Percentiles rank a stretch among this genome's conserved stretches.
phyloP scores from a whole-genome alignment of 306 rosid genomes.

The Chamaecrista fasciculata region DNA sequence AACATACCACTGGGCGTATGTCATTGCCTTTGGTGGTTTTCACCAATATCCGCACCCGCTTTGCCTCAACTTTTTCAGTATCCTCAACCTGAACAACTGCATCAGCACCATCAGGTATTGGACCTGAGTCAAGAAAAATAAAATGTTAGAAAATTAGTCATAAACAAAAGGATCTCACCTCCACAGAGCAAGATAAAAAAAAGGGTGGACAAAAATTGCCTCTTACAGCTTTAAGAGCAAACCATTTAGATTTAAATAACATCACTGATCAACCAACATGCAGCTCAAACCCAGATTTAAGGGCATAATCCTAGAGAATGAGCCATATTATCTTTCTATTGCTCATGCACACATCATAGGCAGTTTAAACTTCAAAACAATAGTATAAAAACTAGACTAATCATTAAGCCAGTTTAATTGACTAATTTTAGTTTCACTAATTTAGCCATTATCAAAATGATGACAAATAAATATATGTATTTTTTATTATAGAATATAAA shows the following conservation, averaged over 20 bases:
- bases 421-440: no score
- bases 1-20: conserved; percentile 81
- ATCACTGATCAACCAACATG: background rate
- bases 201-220: background rate
- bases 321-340: background rate
- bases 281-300: background rate
- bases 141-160: background rate
- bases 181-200: background rate
- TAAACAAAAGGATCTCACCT: background rate
- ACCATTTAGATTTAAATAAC: background rate
- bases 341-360: background rate
- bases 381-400: no score
- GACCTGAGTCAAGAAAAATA: conserved; percentile 53
- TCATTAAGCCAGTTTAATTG: no score
- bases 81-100: conserved; percentile 96
- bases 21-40: conserved; percentile 62
- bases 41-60: conserved; percentile 56
- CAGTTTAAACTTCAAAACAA: no score
- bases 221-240: background rate
- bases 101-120: conserved; percentile 96
- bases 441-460: no score
- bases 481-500: no score
- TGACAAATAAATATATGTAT: no score
- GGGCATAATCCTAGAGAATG: background rate
- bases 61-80: conserved; percentile 56